Base-by-base conservation (phyloP, 164 flowering plant species). In the Platanus orientalis region DNA sequence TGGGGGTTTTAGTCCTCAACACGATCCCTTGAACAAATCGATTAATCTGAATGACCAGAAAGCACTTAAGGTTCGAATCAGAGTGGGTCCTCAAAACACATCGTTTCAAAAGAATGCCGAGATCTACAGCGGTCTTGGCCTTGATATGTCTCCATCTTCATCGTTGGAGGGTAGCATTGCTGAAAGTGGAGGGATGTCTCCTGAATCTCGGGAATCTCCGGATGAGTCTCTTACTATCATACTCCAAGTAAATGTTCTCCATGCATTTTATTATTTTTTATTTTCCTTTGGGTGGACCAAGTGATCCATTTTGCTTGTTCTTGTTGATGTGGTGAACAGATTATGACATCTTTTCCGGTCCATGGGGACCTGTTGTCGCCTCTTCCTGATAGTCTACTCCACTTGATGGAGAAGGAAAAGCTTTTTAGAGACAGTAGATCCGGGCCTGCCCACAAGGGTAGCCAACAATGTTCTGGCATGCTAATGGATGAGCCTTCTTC, bases 121-220 rank as follows among this genome's bases (percentile, higher is more conserved):
- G 64, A 81, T 94, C 58, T 89, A 91, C 62, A 84, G 81, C 70
- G 93, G 90, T 58, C 85, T 92, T 62, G 97, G 98, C 55, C 96
- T 92, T 68, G 82, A 76, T 52, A 49, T 60, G 50, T 85, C 96
- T 59, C 96, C 92, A 60, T 76, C 83, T 63, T 81, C 93, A 26
- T 84, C 98, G 26, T 57, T 63, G 63, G 77, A 73, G 47, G 80
- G 79, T 68, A 86, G 82, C 72, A 80, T 81, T 28, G 75, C 58
- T 36, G 81, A 65, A 59, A 78, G 78, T 76, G 79, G 62, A 62
- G 86, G 75, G 39, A 54, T 63, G 54, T 66, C 68, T 12, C 61
- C 52, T 12, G 66, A 66, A 62, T 44, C 71, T 76, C 80, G 59
- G 36, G 81, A 68, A 16, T 54, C 58, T 6, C 54, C 66, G 1